Evolutionary conservation across 805 yeast genomes (phyloP), one percentile per base, ranked within the genome.

Genomic region (Ogataea nakhonphanomensis): DNA sequence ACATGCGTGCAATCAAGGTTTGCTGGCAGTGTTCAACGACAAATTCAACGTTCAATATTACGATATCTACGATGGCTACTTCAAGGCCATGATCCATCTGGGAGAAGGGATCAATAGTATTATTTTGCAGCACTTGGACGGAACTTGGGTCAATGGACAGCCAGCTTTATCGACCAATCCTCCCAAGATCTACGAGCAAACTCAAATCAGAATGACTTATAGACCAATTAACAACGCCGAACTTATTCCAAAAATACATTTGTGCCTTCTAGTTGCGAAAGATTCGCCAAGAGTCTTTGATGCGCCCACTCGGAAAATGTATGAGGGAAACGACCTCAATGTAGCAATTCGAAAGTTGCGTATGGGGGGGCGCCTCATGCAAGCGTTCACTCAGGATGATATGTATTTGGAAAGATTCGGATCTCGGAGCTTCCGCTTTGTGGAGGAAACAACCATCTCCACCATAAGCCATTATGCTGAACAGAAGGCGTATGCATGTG

Each of bases 351-450:
- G 67, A 48, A 86, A 87, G 58, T 60, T 90, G 47, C 76, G 91
- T 50, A 76, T 85, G 46, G 96, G 85, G 2, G 95, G 84, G 4
- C 70, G 95, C 50, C 64, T 90, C 63, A 85, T 87, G 95, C 90
- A 86, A 53, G 95, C 96, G 1, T 89, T 75, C 61, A 89, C 96
- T 1, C 84, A 80, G 54, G 96, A 90, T 50, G 95, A 88, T 54
- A 86, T 90, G 95, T 62, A 78, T 43, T 65, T 81, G 29, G 73
- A 76, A 30, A 89, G 93, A 0, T 76, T 87, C 56, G 93, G 95
- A 14, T 76, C 81, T 44, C 67, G 96, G 40, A 70, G 83, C 4
- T 87, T 87, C 62, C 77, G 78, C 42, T 83, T 87, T 48, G 80
- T 70, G 3, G 95, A 90, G 53, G 84, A 78, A 46, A 76, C 71